phyloP scores from a whole-genome alignment of 805 yeast species.

The Cyberlindnera maritima region DNA sequence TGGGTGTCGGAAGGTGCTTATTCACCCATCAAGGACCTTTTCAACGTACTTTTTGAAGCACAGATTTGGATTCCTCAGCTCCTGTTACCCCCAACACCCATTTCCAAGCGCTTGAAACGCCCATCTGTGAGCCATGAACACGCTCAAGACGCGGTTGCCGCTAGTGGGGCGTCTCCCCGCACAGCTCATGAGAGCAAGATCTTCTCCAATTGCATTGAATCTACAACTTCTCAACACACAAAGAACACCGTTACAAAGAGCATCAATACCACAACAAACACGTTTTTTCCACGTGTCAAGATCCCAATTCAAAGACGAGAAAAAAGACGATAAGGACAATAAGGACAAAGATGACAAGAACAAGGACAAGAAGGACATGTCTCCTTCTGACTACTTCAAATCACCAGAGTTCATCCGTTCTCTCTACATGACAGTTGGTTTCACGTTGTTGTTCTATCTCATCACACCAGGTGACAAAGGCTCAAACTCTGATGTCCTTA shows the following conservation, averaged over 20 bases:
- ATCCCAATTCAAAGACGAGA: slow-evolving; percentile 7
- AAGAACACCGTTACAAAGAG: neutral
- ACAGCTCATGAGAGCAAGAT: neutral
- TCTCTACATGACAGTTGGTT: slow-evolving; percentile 36
- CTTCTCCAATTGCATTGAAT: neutral
- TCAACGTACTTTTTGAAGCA: neutral
- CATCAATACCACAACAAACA: neutral
- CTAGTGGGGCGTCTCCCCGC: neutral
- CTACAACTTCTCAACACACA: neutral
- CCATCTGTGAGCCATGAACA: neutral
- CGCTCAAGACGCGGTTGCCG: slow-evolving; percentile 5
- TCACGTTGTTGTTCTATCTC: slow-evolving; percentile 36
- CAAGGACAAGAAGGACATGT: slow-evolving; percentile 27
- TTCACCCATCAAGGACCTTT: neutral
- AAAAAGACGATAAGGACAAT: slow-evolving; percentile 17
- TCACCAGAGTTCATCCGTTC: slow-evolving; percentile 42
- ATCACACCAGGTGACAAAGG: slow-evolving; percentile 29
- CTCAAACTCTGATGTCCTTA: slow-evolving; percentile 33
- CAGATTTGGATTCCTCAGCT: no score
- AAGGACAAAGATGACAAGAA: slow-evolving; percentile 23
- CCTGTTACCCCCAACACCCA: neutral
- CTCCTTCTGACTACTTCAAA: slow-evolving; percentile 36
- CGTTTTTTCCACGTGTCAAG: slow-evolving; percentile 16
- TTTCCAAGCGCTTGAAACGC: neutral
- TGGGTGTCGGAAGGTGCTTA: neutral